Evolutionary conservation across 495 filamentous ascomycete species (phyloP).

Genomic region (Hypoxylon fuscum): DNA sequence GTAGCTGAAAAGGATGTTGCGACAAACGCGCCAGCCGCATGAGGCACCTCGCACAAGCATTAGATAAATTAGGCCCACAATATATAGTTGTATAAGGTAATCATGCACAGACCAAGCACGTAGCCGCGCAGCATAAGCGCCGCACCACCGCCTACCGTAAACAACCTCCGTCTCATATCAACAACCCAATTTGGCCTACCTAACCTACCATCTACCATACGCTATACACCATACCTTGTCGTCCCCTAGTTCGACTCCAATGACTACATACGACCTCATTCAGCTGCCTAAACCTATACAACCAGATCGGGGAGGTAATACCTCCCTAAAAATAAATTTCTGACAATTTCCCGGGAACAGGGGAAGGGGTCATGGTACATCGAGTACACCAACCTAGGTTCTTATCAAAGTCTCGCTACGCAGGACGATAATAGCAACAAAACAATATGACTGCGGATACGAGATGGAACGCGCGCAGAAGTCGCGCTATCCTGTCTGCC

Average conservation of each 20-base stretch:
- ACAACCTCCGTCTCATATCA: constrained; percentile 13
- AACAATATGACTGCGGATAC: constrained; percentile 36
- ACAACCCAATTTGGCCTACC: constrained; percentile 20
- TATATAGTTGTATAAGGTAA: constrained; percentile 13
- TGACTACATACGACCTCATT: constrained; percentile 15
- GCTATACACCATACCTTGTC: constrained; percentile 22
- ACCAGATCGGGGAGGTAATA: neutral
- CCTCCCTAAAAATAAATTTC: constrained; percentile 36
- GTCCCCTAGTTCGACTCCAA: constrained; percentile 9
- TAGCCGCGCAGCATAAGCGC: constrained; percentile 26
- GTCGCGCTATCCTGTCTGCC: constrained; percentile 61
- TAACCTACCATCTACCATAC: neutral
- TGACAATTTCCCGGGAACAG: constrained; percentile 18
- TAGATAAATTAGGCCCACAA: no score
- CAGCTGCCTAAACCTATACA: constrained; percentile 28
- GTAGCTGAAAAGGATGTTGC: constrained; percentile 26
- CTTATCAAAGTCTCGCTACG: constrained; percentile 3
- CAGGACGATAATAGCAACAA: constrained; percentile 22
- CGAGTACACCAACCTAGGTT: constrained; percentile 17
- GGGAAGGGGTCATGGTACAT: constrained; percentile 15
- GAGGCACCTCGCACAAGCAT: constrained; percentile 27
- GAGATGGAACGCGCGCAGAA: constrained; percentile 52
- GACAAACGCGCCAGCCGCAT: constrained; percentile 37
- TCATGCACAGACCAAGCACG: constrained; percentile 7
- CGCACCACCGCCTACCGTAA: constrained; percentile 36